Evolutionary conservation across 176 grass and related monocot species (phyloP), one percentile per base, ranked within the genome.

Genomic region (Otatea glauca): DNA sequence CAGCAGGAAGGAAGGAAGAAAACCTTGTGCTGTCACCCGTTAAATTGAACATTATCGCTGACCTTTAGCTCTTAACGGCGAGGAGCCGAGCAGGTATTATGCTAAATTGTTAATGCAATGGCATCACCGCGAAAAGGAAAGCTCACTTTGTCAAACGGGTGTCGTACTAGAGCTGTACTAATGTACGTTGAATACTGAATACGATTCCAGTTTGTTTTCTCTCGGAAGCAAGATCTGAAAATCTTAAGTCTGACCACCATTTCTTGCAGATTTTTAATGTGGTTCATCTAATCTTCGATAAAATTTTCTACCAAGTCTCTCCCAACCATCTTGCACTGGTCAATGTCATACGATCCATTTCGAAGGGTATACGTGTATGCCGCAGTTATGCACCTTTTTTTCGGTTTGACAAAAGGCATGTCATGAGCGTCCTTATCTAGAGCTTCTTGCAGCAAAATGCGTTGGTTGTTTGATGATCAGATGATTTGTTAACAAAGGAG

Each of bases 41-140:
- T 82, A 56, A 39, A 76, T 32, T 63, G 35, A 80, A 77, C 54
- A 81, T 76, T 64, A 43, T 72, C 45, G 78, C 78, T 86, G 88
- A 86, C 72, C 29, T 84, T 80, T 69, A 47, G 24, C 85, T 55
- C 54, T 74, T 11, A 6, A 55, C 5, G 47, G 44, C 58, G 44
- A 74, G 25, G 25, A 55, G 69, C 16, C 21, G 23, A 53, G 35
- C 56, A 65, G 47, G 45, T 44, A 12, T 43, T 11, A 15, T 27
- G 45, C 55, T 4, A 37, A 37, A 37, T 37, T 37, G 35, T 37
- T 20, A 23, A 5, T 34, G 50, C 2, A 24, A 60, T 79, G 37
- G 15, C 78, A 10, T 86, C 88, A 39, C 6, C 21, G 24, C 13
- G 88, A 86, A 77, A 86, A 44, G 3, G 72, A 77, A 82, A 72